Percentiles rank a stretch among this genome's conserved stretches.
Conservation (phyloP, 2,329 filamentous ascomycete genomes). For the Hymenoscyphus occultus region DNA sequence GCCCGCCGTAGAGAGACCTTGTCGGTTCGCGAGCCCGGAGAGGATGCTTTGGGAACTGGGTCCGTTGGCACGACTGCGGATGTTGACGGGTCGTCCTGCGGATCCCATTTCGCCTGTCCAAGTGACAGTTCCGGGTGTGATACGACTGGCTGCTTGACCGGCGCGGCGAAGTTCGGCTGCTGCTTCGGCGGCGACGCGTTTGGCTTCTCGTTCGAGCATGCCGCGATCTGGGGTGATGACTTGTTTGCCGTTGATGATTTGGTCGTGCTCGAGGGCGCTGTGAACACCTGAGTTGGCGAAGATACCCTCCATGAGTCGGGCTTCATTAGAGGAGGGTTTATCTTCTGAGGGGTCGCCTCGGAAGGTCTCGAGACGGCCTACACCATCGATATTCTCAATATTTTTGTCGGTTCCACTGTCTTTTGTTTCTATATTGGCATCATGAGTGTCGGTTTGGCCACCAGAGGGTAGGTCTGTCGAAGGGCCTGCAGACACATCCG, state of each 20-base stretch:
- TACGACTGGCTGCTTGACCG: constrained; percentile 65
- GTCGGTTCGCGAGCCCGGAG: constrained; percentile 55
- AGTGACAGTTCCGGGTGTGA: constrained; percentile 82
- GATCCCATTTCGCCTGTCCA: constrained; percentile 88
- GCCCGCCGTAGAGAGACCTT: constrained; percentile 39
- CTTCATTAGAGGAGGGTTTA: constrained; percentile 53
- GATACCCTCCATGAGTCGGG: constrained; percentile 82
- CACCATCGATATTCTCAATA: constrained; percentile 54
- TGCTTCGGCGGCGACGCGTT: constrained; percentile 72
- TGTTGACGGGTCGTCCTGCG: constrained; percentile 62
- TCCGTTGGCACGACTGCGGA: constrained; percentile 44
- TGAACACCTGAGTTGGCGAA: constrained; percentile 85
- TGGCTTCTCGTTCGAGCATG: constrained; percentile 79
- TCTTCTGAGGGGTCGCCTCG: constrained; percentile 48
- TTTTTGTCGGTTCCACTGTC: constrained; percentile 35
- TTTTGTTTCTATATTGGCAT: constrained; percentile 14
- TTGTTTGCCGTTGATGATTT: constrained; percentile 76
- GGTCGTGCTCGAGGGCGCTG: constrained; percentile 89
- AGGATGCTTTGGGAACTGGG: constrained; percentile 55
- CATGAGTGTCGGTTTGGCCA: constrained; percentile 13
- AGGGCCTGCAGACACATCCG: constrained; percentile 13
- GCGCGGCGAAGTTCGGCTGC: constrained; percentile 72
- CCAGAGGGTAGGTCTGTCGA: constrained; percentile 9
- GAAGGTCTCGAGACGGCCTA: constrained; percentile 64
- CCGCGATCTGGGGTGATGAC: constrained; percentile 70